Base-by-base conservation (phyloP, 1,139 yeast species). In the Spathaspora jeffriesii region DNA sequence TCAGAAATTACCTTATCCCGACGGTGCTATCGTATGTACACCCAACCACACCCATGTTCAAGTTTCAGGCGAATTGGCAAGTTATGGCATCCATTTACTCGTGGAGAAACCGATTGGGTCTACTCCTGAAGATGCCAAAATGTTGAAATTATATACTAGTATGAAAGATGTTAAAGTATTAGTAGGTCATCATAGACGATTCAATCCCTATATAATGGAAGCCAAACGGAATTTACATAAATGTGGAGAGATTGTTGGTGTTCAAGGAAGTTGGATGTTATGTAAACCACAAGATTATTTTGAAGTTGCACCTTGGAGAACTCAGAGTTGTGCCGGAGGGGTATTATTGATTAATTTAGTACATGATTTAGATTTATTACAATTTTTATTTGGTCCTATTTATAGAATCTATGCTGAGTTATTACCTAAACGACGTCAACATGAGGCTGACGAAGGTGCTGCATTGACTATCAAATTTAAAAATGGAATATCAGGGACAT, bases 361-460 rank as follows among this genome's bases (percentile, higher is more conserved):
- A 43, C 78, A 73, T 50, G 78, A 73, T 53, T 64, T 73, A 50
- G 78, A 73, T 56, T 58, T 73, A 42, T 59, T 73, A 43, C 77
- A 70, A 49, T 73, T 70, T 47, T 60, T 73, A 30, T 58, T 73
- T 46, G 78, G 78, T 0, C 76, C 77, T 2, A 61, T 73, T 27
- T 61, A 57, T 28, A 62, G 62, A 32, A 75, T 73, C 4, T 71
- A 68, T 54, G 77, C 78, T 7, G 77, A 73, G 48, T 54, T 63
- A 14, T 58, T 72, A 47, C 54, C 62, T 6, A 64, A 64, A 41
- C 74, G 69, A 50, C 58, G 78, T 48, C 46, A 50, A 11, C 53
- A 55, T 23, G 48, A 54, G 42, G 76, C 70, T n/a, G 78, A 72
- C 51, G 78, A 73, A 54, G 78, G 78, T 5, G 77, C 77, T 2